Evolutionary conservation across 2,329 filamentous ascomycete species (phyloP), one percentile per base, ranked within the genome.

Genomic region (Emergomyces pasteurianus): DNA sequence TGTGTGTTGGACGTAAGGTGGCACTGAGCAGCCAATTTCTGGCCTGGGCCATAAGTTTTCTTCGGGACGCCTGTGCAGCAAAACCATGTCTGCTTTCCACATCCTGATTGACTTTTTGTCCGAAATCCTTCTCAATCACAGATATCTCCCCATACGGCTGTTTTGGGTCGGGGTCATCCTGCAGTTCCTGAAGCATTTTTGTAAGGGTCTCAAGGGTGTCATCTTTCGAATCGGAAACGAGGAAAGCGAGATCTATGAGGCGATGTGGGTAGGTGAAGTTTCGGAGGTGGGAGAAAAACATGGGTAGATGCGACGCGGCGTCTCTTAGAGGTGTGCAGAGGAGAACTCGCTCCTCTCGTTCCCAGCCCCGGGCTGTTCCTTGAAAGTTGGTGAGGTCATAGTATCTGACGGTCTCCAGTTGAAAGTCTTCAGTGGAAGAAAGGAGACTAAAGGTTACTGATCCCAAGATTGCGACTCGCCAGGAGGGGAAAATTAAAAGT

Each of bases 231-330:
- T 99, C 94, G 62, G 94, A 96, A 28, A 99, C 94, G 38, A 99
- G 80, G 71, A 99, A 99, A 6, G 94, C 94, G 54, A 99, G 82
- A 73, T 99, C 94, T 71, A 99, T 95, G 58, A 99, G 82, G 72
- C 95, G 88, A 73, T 99, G 94, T 0, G 94, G 94, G 71, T 99
- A 99, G 21, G 94, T 99, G 66, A 99, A 87, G 76, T 99, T 99
- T 67, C 86, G 86, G 62, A 99, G 81, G 72, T 99, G 95, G n/a
- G 88, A 88, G 77, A 99, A 99, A 82, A 99, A 97, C 92, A 99
- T 97, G 63, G 87, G 84, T 56, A 99, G 78, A 80, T 99, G 94
- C 31, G 89, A 82, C 70, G 95, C 86, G 53, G 94, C 94, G 74
- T 99, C 95, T 74, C 94, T 85, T 60, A 99, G 83, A 52, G 94